These are phyloP conservation scores for Rugiboletus extremiorientalis DNA, from an alignment of 1,284 basidiomycete species.

Conservation along the genomic window DNA sequence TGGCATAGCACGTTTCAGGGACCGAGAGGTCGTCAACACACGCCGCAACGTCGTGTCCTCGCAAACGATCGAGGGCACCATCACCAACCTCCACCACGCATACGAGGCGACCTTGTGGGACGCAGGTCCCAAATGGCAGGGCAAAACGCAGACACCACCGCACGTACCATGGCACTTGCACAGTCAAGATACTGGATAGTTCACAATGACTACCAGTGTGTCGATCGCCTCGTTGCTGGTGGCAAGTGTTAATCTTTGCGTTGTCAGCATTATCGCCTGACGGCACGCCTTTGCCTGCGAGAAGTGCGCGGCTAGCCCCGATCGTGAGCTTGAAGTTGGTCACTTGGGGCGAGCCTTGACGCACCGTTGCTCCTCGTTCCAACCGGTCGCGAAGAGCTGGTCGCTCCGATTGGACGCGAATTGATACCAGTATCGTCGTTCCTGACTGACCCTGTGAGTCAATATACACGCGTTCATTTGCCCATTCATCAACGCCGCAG, in stretches of 20 bases:
- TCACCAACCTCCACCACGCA: neutral
- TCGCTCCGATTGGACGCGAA: no score
- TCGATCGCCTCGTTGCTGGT: neutral
- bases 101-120: neutral
- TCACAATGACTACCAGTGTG: neutral
- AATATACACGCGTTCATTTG: no score
- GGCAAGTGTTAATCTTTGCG: neutral
- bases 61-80: neutral
- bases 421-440: no score
- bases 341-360: no score
- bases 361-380: no score
- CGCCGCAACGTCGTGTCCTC: constrained; percentile 12
- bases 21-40: constrained; percentile 6
- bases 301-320: no score
- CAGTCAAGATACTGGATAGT: no score
- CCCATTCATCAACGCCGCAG: no score
- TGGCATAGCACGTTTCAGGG: constrained; percentile 23
- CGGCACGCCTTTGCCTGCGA: no score
- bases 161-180: neutral
- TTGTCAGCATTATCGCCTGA: neutral
- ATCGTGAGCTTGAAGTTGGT: no score
- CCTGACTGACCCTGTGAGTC: no score
- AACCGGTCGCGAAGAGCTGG: no score
- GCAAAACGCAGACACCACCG: neutral
- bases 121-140: neutral